Base-by-base conservation (phyloP, 2,329 filamentous ascomycete genomes). In the Aaosphaeria pasadenensis region DNA sequence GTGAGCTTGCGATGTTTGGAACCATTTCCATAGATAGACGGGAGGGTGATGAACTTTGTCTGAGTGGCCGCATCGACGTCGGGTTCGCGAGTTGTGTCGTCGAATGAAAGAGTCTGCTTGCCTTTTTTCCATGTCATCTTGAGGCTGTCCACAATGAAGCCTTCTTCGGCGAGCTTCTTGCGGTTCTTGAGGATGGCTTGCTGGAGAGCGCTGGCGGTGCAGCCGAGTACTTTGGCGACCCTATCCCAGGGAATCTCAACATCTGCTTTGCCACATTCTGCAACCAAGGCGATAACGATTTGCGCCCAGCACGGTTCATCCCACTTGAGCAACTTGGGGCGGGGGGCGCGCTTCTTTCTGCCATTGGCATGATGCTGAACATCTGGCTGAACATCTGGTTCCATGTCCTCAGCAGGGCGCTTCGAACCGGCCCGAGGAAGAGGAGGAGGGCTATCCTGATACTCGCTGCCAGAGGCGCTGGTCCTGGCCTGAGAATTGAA, bases 111-210 rank as follows among this genome's bases (percentile, higher is more conserved):
- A 36, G 33, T 11, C 9, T 36, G 9, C 13, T 36, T 36, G 33
- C 33, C 33, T 36, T 45, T 45, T 36, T 38, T 28, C 47, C 47
- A 49, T 3, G 29, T 11, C 47, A 49, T 49, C 24, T 32, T 38
- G 24, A 46, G 6, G 5, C 9, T 28, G 11, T 30, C 39, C 4
- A 42, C 7, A 7, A 36, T 28, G 5, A n/a, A 30, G 29, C 63
- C 62, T 28, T 57, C 57, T 11, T 48, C 53, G 36, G 57, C 47
- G 29, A 58, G 52, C 43, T 60, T 61, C 24, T 39, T 29, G 7
- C 59, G 56, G 7, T 66, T 47, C 53, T 70, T 69, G 40, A 68
- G 53, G 31, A 68, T 47, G 29, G 65, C 64, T 48, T 70, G 66
- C 43, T 70, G 64, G 17, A 70, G 44, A 11, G 63, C 64, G 30